Base-by-base conservation (phyloP, 2,329 filamentous ascomycete genomes). In the Corinectria fuckeliana region DNA sequence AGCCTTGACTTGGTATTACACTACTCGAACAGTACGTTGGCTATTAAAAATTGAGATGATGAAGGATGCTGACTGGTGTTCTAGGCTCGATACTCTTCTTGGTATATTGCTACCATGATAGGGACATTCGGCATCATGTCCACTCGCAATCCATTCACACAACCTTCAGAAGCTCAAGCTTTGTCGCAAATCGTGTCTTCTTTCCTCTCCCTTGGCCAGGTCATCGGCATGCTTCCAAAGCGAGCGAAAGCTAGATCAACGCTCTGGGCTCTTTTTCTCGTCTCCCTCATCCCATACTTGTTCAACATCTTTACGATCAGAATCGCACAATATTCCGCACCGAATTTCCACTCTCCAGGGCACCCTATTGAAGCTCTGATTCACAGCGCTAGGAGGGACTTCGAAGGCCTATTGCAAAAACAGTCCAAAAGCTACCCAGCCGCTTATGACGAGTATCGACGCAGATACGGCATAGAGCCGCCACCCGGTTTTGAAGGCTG, bases 401-500 rank as follows among this genome's bases (percentile, higher is more conserved):
- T 82, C 21, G 58, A 74, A 0, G 20, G 8, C 1, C 25, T 78
- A 3, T 10, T 78, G 0, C 30, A 62, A 18, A 69, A 69, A 1
- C 81, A 83, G 50, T 82, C 81, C 0, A 65, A 56, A 11, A 77
- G 60, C 0, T 75, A 73, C n/a, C 20, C 62, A 1, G 73, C 68
- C 1, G 81, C 80, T 0, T 50, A 65, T 0, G 50, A 48, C 0
- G 80, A 83, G 60, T 85, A 85, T 52, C 71, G 61, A 8, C 74
- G 74, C 2, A 74, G 81, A 18, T 83, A 84, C 55, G 61, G 59
- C 0, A 65, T 75, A 1, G 71, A 78, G 1, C 82, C 81, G 0
- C 82, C 82, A 0, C 69, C 72, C 0, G 82, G 82, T 0, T 84
- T 84, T 26, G 68, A 78, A 1, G 69, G 61, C 3, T 85, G 82